A percentile compares a stretch with the other conserved stretches of the same genome.
Conservation (phyloP, 257 asterid genomes). For the Jasminum sambac region DNA sequence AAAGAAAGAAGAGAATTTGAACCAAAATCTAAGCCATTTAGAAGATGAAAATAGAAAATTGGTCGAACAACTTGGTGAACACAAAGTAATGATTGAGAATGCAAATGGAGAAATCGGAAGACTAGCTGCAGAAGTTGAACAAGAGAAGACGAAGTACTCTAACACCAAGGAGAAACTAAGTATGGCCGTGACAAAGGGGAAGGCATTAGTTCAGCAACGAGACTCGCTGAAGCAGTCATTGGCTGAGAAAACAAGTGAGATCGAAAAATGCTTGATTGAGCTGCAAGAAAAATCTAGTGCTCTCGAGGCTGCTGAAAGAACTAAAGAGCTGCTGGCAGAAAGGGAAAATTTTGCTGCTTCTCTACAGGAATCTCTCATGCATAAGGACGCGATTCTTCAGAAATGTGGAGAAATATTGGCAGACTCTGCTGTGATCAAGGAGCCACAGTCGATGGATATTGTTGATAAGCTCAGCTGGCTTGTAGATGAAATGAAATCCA, state of each 20-base stretch:
- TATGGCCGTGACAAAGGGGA: conserved; percentile 97
- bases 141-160: conserved; percentile 67
- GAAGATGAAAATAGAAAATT: conserved; percentile 57
- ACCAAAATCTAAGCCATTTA: conserved; percentile 49
- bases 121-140: conserved; percentile 71
- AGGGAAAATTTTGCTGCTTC: conserved; percentile 53
- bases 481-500: conserved; percentile 58
- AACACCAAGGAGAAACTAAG: conserved; percentile 94
- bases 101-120: conserved; percentile 58
- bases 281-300: conserved; percentile 75
- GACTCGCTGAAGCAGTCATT: conserved; percentile 77
- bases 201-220: conserved; percentile 94
- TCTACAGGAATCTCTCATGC: conserved; percentile 63
- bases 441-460: conserved; percentile 51
- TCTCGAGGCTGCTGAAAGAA: conserved; percentile 63
- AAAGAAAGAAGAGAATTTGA: conserved; percentile 52
- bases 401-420: conserved; percentile 69
- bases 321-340: conserved; percentile 48
- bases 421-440: conserved; percentile 42
- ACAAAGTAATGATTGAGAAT: conserved; percentile 51
- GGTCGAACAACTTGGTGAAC: conserved; percentile 60
- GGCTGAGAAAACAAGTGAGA: conserved; percentile 72
- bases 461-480: conserved; percentile 65
- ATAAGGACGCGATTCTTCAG: conserved; percentile 58
- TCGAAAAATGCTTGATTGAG: conserved; percentile 56